Percentiles rank a stretch among this genome's conserved stretches.
Conservation (phyloP, 225 moss, liverwort and hornwort species). For the Takakia lepidozioides region DNA sequence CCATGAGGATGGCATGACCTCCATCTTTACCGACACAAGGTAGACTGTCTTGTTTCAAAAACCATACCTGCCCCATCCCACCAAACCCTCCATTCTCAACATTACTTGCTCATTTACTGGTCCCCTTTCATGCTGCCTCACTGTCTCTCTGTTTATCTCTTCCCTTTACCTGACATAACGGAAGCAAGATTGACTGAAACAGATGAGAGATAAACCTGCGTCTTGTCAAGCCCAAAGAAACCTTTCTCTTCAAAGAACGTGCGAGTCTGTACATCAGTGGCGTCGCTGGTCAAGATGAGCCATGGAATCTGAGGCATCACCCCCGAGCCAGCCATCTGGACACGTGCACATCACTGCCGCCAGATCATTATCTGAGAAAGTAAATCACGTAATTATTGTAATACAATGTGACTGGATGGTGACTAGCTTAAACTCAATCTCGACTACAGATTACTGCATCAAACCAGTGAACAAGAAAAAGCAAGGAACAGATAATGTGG, state of each 20-base stretch:
- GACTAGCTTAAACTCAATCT: not conserved
- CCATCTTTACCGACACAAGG: constrained; percentile 67
- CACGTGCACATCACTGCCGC: constrained; percentile 17
- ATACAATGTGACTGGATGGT: not conserved
- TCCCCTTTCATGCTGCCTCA: too few relatives aligned
- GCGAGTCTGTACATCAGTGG: constrained; percentile 61
- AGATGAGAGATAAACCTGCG: constrained; percentile 44
- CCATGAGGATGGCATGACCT: constrained; percentile 75
- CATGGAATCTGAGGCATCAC: constrained; percentile 56
- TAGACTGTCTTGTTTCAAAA: constrained; percentile 86
- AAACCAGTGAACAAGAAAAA: not conserved
- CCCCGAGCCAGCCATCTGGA: constrained; percentile 42
- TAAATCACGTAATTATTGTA: not conserved
- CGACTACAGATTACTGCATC: not conserved
- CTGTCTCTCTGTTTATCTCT: not conserved
- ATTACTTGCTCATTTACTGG: not conserved
- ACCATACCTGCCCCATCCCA: constrained; percentile 62
- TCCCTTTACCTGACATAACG: not conserved
- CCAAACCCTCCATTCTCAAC: not conserved
- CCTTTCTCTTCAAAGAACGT: constrained; percentile 54
- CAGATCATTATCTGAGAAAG: constrained; percentile 12
- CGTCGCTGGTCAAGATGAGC: constrained; percentile 93
- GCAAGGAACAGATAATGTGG: not conserved
- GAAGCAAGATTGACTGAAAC: too few relatives aligned
- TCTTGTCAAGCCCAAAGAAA: constrained; percentile 68